Percentiles rank a stretch among this genome's conserved stretches.
Conservation (phyloP, 2,329 filamentous ascomycete genomes). For the Trichoderma harzianum region DNA sequence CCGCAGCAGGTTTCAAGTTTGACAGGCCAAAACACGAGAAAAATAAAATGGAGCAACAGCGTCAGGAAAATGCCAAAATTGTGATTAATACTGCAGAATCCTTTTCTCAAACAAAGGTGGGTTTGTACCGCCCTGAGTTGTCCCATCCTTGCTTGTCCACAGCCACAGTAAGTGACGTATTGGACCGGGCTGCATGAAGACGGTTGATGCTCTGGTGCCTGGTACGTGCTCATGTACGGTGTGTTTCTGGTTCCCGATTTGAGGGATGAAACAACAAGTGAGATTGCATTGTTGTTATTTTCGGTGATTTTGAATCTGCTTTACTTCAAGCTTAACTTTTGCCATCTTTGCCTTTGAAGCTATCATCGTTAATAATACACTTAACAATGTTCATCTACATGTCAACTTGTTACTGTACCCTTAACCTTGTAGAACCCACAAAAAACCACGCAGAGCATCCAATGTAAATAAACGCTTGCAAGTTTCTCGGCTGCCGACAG, state of each 20-base stretch:
- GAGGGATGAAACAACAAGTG: neutral
- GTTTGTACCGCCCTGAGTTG: neutral
- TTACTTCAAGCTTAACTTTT: neutral
- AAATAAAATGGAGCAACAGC: neutral
- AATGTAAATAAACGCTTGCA: neutral
- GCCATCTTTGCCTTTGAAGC: neutral
- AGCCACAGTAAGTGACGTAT: constrained; percentile 14
- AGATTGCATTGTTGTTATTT: neutral
- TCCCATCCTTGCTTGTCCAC: constrained; percentile 8
- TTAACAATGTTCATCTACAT: neutral
- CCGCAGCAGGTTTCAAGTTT: constrained; percentile 1
- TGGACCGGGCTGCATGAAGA: neutral
- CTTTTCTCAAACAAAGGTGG: neutral
- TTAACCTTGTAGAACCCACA: neutral
- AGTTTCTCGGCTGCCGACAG: neutral
- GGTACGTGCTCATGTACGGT: neutral
- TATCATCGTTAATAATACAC: neutral
- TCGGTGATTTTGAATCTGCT: neutral
- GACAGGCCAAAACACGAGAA: neutral
- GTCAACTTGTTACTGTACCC: neutral
- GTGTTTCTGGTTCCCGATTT: neutral
- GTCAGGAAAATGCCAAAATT: neutral
- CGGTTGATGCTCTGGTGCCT: neutral
- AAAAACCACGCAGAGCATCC: neutral
- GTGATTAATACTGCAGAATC: neutral